These are phyloP conservation scores for Fusarium chaquense DNA, from an alignment of 2,329 filamentous ascomycete species.

Conservation along the genomic window DNA sequence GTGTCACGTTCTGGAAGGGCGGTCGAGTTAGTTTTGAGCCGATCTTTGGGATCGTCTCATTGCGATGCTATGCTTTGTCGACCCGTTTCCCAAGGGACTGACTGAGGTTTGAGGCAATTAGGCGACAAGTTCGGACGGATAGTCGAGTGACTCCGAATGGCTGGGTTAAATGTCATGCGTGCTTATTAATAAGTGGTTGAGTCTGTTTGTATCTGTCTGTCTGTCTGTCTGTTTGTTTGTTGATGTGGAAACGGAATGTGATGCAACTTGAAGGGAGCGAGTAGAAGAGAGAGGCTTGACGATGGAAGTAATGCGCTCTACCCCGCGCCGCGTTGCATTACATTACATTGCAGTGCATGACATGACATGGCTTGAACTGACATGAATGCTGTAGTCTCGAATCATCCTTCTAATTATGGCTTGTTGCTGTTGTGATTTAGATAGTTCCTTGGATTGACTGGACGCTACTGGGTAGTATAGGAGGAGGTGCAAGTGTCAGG, in stretches of 20 bases:
- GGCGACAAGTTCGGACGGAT: conserved; percentile 10
- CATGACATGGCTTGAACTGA: not conserved
- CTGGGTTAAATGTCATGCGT: not conserved
- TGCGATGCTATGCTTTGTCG: conserved; percentile 8
- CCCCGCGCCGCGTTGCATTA: conserved; percentile 15
- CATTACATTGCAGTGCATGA: conserved; percentile 10
- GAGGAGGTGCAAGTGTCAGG: conserved; percentile 26
- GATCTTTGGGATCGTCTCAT: conserved; percentile 30
- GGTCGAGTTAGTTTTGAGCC: conserved; percentile 28
- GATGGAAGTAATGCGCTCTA: conserved; percentile 2
- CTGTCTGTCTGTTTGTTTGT: conserved; percentile 6
- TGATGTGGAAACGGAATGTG: conserved; percentile 41
- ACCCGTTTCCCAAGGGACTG: conserved; percentile 1
- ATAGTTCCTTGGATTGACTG: conserved; percentile 7
- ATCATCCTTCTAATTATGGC: conserved; percentile 1
- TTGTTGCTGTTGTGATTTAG: conserved; percentile 9
- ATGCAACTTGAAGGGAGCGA: conserved; percentile 23
- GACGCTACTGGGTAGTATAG: conserved; percentile 2
- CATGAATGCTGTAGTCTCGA: conserved; percentile 2
- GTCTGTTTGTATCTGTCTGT: not conserved
- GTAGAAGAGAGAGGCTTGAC: conserved; percentile 2
- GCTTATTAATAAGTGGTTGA: conserved; percentile 13
- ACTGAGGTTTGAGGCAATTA: conserved; percentile 14
- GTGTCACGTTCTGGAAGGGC: conserved; percentile 40
- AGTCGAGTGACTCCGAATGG: conserved; percentile 6